These are phyloP conservation scores for Chamaecyparis obtusa DNA, from an alignment of 75 land plant species.

Conservation along the genomic window DNA sequence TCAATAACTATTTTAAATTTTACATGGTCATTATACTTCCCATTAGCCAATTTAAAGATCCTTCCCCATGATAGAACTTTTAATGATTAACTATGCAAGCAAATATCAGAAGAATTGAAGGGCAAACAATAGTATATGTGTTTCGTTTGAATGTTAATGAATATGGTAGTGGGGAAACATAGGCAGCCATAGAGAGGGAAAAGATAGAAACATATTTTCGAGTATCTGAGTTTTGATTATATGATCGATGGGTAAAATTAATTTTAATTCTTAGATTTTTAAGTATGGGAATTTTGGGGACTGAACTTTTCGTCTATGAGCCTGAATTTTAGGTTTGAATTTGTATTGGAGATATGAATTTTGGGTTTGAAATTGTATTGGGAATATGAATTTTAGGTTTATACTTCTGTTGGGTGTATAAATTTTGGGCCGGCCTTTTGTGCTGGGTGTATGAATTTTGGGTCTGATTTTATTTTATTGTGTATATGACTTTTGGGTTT, in stretches of 20 bases:
- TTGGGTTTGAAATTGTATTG: background rate
- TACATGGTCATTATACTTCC: no score
- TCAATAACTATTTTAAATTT: background rate
- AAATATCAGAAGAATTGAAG: no score
- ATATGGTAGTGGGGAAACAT: background rate
- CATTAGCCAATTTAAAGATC: background rate
- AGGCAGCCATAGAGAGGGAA: background rate
- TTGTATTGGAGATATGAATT: background rate
- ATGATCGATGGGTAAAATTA: background rate
- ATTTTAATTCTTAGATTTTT: background rate
- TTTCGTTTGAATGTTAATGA: no score
- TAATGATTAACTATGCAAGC: background rate
- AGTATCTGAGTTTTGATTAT: background rate
- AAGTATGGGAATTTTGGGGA: background rate
- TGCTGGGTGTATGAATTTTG: background rate
- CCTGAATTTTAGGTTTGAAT: no score
- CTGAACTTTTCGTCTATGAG: no score
- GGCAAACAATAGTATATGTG: no score
- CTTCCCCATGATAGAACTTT: background rate
- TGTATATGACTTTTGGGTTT: background rate
- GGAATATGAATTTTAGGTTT: background rate
- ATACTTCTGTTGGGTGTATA: background rate
- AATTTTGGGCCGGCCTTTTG: background rate
- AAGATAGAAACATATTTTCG: background rate
- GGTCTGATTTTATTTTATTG: background rate